A percentile compares a stretch with the other conserved stretches of the same genome.
phyloP scores from a whole-genome alignment of 345 rosid genomes.

The Stellera chamaejasme region DNA sequence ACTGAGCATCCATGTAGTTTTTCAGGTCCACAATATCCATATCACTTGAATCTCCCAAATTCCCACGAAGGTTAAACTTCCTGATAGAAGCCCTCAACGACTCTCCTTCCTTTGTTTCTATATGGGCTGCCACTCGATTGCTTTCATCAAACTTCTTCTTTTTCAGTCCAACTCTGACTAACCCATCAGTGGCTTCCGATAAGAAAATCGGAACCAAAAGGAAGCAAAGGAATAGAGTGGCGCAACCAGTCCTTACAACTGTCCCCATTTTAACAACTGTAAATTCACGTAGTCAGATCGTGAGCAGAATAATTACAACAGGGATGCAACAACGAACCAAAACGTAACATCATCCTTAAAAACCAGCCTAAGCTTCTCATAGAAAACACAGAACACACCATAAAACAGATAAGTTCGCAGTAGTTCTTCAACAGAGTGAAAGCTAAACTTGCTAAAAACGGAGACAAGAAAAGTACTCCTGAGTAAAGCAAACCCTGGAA shows the following conservation, averaged over 20 bases:
- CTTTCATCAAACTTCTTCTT: slow-evolving; percentile 52
- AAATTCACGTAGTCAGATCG: not conserved
- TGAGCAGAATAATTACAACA: too few relatives aligned
- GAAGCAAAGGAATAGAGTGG: slow-evolving; percentile 28
- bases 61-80: slow-evolving; percentile 31
- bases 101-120: slow-evolving; percentile 47
- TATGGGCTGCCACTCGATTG: slow-evolving; percentile 41
- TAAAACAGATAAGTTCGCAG: too few relatives aligned
- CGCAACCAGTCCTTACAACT: slow-evolving; percentile 8
- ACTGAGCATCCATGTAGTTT: slow-evolving; percentile 94
- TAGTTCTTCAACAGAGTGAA: too few relatives aligned
- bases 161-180: slow-evolving; percentile 57
- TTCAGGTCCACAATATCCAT: slow-evolving; percentile 57
- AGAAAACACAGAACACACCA: too few relatives aligned
- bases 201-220: slow-evolving; percentile 35
- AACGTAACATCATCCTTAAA: too few relatives aligned
- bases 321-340: too few relatives aligned
- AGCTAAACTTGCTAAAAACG: too few relatives aligned
- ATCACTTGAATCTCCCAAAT: slow-evolving; percentile 39
- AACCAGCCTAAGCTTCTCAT: too few relatives aligned
- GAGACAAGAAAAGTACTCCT: too few relatives aligned
- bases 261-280: slow-evolving; percentile 40
- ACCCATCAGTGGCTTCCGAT: slow-evolving; percentile 33
- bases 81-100: slow-evolving; percentile 31
- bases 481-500: too few relatives aligned